Evolutionary conservation across 139 green algal genomes (phyloP).

Genomic region (Spirogloea muscicola): DNA sequence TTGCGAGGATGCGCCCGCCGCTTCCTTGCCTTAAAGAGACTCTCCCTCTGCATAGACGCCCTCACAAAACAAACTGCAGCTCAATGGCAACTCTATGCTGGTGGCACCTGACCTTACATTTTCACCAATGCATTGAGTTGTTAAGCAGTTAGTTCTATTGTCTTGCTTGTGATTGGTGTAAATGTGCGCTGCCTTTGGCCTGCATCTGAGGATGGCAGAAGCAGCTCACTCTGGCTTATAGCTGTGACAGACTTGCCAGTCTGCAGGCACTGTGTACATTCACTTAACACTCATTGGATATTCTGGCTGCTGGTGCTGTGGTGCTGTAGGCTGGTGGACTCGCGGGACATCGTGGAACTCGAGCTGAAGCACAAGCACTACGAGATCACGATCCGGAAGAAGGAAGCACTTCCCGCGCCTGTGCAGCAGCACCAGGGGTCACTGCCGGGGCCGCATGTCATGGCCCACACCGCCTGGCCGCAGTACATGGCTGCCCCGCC

Average conservation of each 20-base stretch:
- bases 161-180: not conserved
- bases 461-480: not conserved
- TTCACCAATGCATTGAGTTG: not conserved
- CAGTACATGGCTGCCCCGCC: slow-evolving; percentile 45
- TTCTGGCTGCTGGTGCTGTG: not conserved
- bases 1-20: too few relatives aligned
- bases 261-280: not conserved
- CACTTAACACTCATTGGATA: not conserved
- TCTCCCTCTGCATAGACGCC: not conserved
- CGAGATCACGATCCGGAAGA: slow-evolving; percentile 68
- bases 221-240: not conserved
- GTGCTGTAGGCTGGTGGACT: slow-evolving; percentile 74
- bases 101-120: too few relatives aligned
- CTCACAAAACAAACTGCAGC: not conserved
- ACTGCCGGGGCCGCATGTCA: slow-evolving; percentile 15
- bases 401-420: slow-evolving; percentile 44
- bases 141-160: not conserved
- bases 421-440: slow-evolving; percentile 49
- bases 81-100: too few relatives aligned
- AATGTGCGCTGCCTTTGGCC: not conserved
- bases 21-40: not conserved
- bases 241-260: not conserved
- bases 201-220: too few relatives aligned
- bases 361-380: slow-evolving; percentile 89
- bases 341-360: slow-evolving; percentile 93